phyloP scores from a whole-genome alignment of 305 asterid species.

The Withania somnifera region DNA sequence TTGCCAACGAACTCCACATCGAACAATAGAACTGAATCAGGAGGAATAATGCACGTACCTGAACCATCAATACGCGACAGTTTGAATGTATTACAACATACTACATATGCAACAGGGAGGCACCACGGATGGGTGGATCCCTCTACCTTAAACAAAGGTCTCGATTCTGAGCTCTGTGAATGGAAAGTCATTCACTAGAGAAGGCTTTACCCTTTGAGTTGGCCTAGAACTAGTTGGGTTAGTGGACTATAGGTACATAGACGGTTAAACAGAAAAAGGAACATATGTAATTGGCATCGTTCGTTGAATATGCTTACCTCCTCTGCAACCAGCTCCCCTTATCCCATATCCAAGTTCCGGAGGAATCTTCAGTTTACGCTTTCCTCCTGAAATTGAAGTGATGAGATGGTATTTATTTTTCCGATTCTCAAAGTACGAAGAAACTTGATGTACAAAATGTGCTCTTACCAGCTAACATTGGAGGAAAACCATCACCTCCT shows the following conservation, averaged over 20 bases:
- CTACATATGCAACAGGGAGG: neutral
- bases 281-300: neutral
- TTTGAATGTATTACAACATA: neutral
- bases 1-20: constrained; percentile 78
- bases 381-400: constrained; percentile 44
- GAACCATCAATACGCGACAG: constrained; percentile 2
- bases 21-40: constrained; percentile 62
- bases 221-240: neutral
- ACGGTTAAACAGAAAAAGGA: neutral
- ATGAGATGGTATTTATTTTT: neutral
- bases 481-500: constrained; percentile 82
- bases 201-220: neutral
- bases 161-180: neutral
- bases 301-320: constrained; percentile 29
- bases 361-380: constrained; percentile 67
- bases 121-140: neutral
- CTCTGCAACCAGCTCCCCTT: constrained; percentile 83
- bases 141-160: neutral
- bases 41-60: constrained; percentile 80
- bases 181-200: neutral
- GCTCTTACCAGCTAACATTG: constrained; percentile 61
- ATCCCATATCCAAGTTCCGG: constrained; percentile 74
- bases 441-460: neutral
- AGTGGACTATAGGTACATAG: neutral
- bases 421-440: neutral